Evolutionary conservation across 345 rosid genomes (phyloP), one percentile per base, ranked within the genome.

Genomic region (Pistacia integerrima): DNA sequence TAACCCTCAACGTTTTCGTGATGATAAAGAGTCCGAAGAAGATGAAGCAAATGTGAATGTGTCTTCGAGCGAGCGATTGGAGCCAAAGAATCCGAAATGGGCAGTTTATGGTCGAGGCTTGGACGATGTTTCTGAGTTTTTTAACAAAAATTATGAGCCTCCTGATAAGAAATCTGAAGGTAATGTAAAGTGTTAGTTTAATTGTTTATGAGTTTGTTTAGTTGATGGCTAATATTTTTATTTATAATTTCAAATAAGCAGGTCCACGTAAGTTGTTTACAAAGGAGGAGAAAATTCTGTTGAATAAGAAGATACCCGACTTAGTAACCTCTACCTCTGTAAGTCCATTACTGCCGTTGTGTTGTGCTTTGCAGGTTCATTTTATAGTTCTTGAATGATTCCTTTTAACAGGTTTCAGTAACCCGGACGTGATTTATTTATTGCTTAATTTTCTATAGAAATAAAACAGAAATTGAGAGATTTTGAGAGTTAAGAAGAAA

Each of bases 71-170:
- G 90, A 89, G 78, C 86, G 97, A 54, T 91, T 82, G 65, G 85
- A 83, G 2, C 93, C 97, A 1, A 92, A 84, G 89, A 91, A 92
- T 69, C 97, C 99, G 5, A 93, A 90, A 77, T 90, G 97, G 97
- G 99, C 93, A 0, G 99, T 93, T 57, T 95, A 92, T 69, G 98
- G 99, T 25, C 90, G 73, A 78, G 97, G 99, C 16, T 87, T 95
- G 76, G 97, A 93, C 55, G 92, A 95, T 73, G 90, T 95, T 64
- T 72, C 87, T 4, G 87, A 87, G 52, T 90, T 93, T 55, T 90
- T 95, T 66, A 86, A 86, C 66, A 87, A 79, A 57, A 81, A 79
- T 57, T 92, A 93, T 81, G 88, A 82, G 69, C 91, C 89, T 75
- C 87, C 70, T 54, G 84, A 67, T 51, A 90, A 88, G 44, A 88